Evolutionary conservation across 139 green algal genomes (phyloP), one percentile per base, ranked within the genome.

Genomic region (Monoraphidium neglectum): DNA sequence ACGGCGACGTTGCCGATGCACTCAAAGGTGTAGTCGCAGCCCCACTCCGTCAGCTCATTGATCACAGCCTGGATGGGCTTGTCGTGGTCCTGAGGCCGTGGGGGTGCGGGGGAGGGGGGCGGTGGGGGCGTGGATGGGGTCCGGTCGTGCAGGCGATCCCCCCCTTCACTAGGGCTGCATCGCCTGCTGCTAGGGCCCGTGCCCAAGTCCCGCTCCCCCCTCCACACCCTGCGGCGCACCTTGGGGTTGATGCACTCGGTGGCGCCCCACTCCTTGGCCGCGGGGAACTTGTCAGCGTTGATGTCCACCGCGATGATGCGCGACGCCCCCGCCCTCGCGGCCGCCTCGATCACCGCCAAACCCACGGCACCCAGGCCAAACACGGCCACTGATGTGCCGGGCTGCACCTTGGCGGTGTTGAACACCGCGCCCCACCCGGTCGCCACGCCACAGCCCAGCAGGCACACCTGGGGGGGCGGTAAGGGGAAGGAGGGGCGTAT

Each of bases 251-350:
- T 23, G 78, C 84, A 95, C 35, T 98, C 87, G 13, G 91, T 96
- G 71, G 89, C 91, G n/a, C 94, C 94, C 85, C 90, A 97, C 79
- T 95, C 77, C 75, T 74, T 90, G 46, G 94, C 94, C 28, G 82
- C 43, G 28, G 83, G 82, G 72, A 97, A 97, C 87, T 99, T 99
- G 54, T 76, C 73, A 1, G 85, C 65, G 86, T 99, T 95, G 69
- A 87, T 93, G 86, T 99, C 97, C 0, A 99, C 87, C 1, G 81
- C 95, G 68, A 99, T 94, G 86, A 99, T 99, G 23, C 82, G 82
- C 2, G 71, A 72, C 15, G 97, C 97, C 23, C 87, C 88, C 46
- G 93, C 91, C 46, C 79, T 63, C 12, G 56, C 12, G 23, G 91
- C 82, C 0, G 87, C 96, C 79, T 99, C 93, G 54, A 98, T 94